phyloP scores from a whole-genome alignment of 305 asterid species.

The Plantago rigida region DNA sequence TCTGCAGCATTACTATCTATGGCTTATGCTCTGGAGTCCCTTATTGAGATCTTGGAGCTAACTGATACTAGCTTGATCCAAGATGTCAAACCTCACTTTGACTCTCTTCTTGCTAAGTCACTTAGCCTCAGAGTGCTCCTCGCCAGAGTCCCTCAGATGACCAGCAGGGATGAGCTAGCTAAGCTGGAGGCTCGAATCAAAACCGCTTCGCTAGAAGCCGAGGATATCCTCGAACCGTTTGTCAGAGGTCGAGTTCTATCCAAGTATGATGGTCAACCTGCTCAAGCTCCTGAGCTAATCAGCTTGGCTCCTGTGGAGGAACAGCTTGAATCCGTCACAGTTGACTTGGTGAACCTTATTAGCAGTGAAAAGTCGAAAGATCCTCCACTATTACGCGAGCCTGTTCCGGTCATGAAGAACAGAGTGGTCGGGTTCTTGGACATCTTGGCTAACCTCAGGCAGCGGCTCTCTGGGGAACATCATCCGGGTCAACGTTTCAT shows the following conservation, averaged over 20 bases:
- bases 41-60: conserved; percentile 6
- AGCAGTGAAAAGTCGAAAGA: no score
- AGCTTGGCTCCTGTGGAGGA: not conserved
- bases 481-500: not conserved
- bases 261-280: not conserved
- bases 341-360: not conserved
- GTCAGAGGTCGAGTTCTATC: not conserved
- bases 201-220: not conserved
- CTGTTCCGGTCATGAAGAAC: not conserved
- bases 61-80: not conserved
- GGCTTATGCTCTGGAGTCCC: conserved; percentile 5
- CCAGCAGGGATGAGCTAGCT: not conserved
- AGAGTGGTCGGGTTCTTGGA: not conserved
- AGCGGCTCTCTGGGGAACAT: not conserved
- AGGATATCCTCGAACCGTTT: not conserved
- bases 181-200: not conserved
- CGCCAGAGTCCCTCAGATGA: not conserved
- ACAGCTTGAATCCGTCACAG: not conserved
- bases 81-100: not conserved
- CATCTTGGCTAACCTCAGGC: not conserved
- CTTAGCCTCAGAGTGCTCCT: not conserved
- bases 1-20: not conserved
- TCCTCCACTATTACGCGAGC: not conserved
- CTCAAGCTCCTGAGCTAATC: not conserved
- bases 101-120: not conserved